Conservation (phyloP, 2,329 filamentous ascomycete genomes). For the Conoideocrella luteorostrata region DNA sequence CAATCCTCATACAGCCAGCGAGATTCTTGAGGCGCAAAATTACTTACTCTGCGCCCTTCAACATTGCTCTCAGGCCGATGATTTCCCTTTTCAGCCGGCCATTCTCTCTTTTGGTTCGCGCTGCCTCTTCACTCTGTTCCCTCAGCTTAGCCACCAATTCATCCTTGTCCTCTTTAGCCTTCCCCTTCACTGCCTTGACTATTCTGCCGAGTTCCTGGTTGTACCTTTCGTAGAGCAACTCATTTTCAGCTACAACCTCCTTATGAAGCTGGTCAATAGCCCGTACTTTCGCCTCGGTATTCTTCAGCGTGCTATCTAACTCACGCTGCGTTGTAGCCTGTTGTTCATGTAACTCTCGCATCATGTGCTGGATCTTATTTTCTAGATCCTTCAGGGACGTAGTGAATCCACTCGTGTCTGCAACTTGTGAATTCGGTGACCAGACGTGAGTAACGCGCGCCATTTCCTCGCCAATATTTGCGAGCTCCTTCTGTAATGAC, state of each 20-base stretch:
- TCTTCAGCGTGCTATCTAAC: conserved; percentile 62
- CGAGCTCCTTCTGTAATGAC: conserved; percentile 67
- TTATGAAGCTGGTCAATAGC: conserved; percentile 85
- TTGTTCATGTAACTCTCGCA: conserved; percentile 53
- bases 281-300: conserved; percentile 71
- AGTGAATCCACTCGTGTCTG: conserved; percentile 22
- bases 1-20: conserved; percentile 8
- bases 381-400: conserved; percentile 61
- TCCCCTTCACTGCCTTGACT: conserved; percentile 64
- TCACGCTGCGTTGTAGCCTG: conserved; percentile 63
- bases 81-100: conserved; percentile 75
- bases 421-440: conserved; percentile 18
- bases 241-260: conserved; percentile 83
- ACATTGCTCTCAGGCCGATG: conserved; percentile 55
- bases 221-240: conserved; percentile 85
- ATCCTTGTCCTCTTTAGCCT: conserved; percentile 70
- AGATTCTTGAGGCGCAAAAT: conserved; percentile 18
- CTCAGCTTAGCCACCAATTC: conserved; percentile 66
- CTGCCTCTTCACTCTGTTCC: conserved; percentile 71
- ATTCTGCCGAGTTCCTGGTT: conserved; percentile 86
- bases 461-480: conserved; percentile 76
- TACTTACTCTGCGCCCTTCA: conserved; percentile 38
- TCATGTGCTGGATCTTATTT: conserved; percentile 52
- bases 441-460: conserved; percentile 41
- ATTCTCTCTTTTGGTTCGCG: conserved; percentile 78